Conservation (phyloP, 2,329 filamentous ascomycete species). For the Biscogniauxia marginata region DNA sequence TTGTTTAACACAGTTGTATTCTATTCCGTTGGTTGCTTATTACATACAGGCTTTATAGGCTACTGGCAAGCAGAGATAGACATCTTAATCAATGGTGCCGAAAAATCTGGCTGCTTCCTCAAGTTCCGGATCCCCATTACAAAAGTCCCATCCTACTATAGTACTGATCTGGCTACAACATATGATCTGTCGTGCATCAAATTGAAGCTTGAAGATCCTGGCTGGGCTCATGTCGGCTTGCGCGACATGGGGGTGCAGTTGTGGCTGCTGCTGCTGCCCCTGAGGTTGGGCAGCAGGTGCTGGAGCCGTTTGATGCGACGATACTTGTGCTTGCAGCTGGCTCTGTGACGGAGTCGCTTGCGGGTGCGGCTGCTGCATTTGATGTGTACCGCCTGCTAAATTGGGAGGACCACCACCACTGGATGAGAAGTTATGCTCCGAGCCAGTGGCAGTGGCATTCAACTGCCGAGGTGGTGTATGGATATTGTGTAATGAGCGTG, state of each 20-base stretch:
- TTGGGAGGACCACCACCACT: constrained; percentile 21
- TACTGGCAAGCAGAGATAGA: too few relatives aligned
- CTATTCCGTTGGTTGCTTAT: too few relatives aligned
- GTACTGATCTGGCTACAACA: constrained; percentile 89
- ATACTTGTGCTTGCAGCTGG: constrained; percentile 19
- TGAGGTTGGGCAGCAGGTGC: constrained; percentile 12
- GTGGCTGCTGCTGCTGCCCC: constrained; percentile 2
- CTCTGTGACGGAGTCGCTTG: constrained; percentile 4
- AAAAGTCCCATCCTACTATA: constrained; percentile 98
- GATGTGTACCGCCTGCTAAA: constrained; percentile 5
- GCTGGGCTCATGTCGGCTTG: constrained; percentile 47
- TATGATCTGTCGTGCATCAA: constrained; percentile 88
- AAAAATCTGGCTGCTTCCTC: constrained; percentile 79
- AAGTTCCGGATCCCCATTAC: constrained; percentile 77
- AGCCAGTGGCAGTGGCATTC: constrained; percentile 1
- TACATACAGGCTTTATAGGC: too few relatives aligned
- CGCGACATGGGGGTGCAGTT: constrained; percentile 42
- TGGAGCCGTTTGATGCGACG: constrained; percentile 32
- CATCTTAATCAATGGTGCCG: constrained; percentile 54
- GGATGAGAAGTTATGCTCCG: constrained; percentile 4
- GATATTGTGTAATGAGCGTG: background rate
- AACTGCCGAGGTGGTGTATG: constrained; percentile 7
- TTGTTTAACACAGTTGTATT: too few relatives aligned
- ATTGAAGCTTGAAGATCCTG: constrained; percentile 94
- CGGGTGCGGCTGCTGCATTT: constrained; percentile 5